A percentile compares a stretch with the other conserved stretches of the same genome.
Conservation (phyloP, 2,329 filamentous ascomycete genomes). For the Fusarium ramigenum region DNA sequence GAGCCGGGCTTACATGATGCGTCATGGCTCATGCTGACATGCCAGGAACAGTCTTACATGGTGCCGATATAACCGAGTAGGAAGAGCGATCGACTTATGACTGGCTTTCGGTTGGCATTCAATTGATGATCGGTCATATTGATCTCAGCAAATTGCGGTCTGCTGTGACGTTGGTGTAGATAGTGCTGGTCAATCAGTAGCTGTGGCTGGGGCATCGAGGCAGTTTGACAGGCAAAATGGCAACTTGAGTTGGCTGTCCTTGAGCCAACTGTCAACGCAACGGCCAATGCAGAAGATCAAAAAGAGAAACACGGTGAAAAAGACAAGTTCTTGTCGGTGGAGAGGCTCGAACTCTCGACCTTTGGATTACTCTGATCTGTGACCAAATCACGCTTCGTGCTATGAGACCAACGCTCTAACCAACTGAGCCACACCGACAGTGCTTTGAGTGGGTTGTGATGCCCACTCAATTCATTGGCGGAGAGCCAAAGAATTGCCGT, state of each 20-base stretch:
- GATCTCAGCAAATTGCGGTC: not conserved
- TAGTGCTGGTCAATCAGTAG: too few species aligned
- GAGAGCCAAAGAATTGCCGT: not conserved
- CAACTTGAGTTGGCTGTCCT: not conserved
- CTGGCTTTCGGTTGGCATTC: not conserved
- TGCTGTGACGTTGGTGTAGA: not conserved
- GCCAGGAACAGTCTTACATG: not conserved
- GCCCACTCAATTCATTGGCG: not conserved
- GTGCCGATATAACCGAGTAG: not conserved
- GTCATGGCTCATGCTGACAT: not conserved
- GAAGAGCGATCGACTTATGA: not conserved
- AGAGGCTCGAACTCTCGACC: slow-evolving; percentile 6
- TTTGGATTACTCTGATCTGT: not conserved
- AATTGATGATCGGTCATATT: not conserved
- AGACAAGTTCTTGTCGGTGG: not conserved
- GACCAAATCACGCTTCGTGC: not conserved
- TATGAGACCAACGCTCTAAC: slow-evolving; percentile 9
- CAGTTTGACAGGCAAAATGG: not conserved
- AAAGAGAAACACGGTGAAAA: not conserved
- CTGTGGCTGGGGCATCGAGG: not conserved
- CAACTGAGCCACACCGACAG: slow-evolving; percentile 7
- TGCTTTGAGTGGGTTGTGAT: not conserved
- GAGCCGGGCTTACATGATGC: not conserved
- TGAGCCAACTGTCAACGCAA: not conserved
- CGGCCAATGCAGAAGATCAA: not conserved